Evolutionary conservation across 2,329 filamentous ascomycete species (phyloP).

Genomic region (Trichoderma simmonsii): DNA sequence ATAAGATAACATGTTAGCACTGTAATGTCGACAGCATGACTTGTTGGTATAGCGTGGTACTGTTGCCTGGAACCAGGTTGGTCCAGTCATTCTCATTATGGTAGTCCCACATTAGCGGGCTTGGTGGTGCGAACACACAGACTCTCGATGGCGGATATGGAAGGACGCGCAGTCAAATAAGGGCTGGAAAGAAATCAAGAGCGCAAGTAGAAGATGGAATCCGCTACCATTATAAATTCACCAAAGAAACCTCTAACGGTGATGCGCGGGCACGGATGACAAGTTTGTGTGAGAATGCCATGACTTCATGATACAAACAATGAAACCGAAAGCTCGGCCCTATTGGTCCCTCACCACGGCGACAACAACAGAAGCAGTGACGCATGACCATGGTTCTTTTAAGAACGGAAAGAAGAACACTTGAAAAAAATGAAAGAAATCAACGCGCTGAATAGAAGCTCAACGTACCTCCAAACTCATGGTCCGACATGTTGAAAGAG

Average conservation of each 20-base stretch:
- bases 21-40: not conserved
- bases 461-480: constrained; percentile 55
- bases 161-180: not conserved
- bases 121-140: not conserved
- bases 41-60: constrained; percentile 12
- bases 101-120: not conserved
- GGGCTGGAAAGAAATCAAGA: not conserved
- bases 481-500: constrained; percentile 55
- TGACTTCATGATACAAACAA: not conserved
- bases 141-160: not conserved
- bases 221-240: not conserved
- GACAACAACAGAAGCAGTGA: not conserved
- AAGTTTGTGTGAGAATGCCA: not conserved
- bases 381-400: not conserved
- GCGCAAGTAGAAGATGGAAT: not conserved
- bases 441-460: not conserved
- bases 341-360: not conserved
- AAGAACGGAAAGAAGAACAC: not conserved
- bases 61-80: constrained; percentile 24
- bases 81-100: constrained; percentile 22
- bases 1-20: constrained; percentile 32
- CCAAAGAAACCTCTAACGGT: not conserved
- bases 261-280: not conserved
- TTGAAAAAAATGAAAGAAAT: not conserved
- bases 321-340: not conserved